Percentiles rank a stretch among this genome's conserved stretches.
These are phyloP conservation scores for Saccharum hybrid DNA, from an alignment of 202 grass and related monocot species.

Conservation along the genomic window DNA sequence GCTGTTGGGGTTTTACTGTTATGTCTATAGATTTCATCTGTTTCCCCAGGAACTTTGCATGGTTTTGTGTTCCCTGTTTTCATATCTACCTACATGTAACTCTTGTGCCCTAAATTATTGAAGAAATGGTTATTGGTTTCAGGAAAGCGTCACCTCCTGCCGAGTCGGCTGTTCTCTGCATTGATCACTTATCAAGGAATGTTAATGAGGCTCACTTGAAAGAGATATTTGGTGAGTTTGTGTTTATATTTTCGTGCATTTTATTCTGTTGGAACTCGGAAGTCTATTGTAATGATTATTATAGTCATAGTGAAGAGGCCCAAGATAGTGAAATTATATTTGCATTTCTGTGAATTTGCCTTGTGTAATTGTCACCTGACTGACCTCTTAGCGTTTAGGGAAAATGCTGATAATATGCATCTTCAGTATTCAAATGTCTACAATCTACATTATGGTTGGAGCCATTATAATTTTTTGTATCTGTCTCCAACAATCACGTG, in stretches of 20 bases:
- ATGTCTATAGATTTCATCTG: background rate
- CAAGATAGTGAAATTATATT: constrained; percentile 8
- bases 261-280: constrained; percentile 12
- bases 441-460: background rate
- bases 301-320: background rate
- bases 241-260: constrained; percentile 5
- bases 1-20: background rate
- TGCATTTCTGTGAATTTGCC: constrained; percentile 1
- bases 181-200: constrained; percentile 95
- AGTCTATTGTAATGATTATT: constrained; percentile 9
- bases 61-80: background rate
- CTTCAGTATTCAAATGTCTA: background rate
- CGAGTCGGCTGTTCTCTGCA: constrained; percentile 86
- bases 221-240: constrained; percentile 91
- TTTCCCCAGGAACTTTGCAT: background rate
- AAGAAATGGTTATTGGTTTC: constrained; percentile 49
- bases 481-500: background rate
- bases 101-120: constrained; percentile 9
- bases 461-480: background rate
- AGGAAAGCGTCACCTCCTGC: constrained; percentile 84
- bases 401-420: background rate
- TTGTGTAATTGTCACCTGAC: background rate
- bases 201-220: constrained; percentile 96
- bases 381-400: background rate
- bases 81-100: background rate